Evolutionary conservation across 75 land plant species (phyloP), one percentile per base, ranked within the genome.

Genomic region (Ceratopteris richardii): DNA sequence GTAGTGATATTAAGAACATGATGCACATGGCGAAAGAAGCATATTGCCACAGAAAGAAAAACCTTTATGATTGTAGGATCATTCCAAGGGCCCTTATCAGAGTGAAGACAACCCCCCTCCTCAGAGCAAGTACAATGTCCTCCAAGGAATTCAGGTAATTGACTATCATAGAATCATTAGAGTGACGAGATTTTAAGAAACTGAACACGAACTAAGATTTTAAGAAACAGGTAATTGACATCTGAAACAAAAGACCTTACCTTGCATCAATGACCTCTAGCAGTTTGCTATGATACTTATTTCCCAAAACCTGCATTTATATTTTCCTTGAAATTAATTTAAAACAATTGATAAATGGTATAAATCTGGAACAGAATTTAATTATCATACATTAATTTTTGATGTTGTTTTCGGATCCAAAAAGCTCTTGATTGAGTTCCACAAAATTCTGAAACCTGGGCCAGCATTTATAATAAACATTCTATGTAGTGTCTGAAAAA

Each of bases 401-500:
- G 86, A 43, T 29, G 97, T 68, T 21, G 97, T 92, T 46, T 70
- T 80, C 0, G 97, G 95, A 71, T 92, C 96, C 30, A 92, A 68
- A 61, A 92, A 85, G 14, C 80, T 43, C 55, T 84, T 88, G 16
- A 92, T 78, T 0, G 86, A 77, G 63, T 64, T 84, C 96, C 98
- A 92, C 1, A 89, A 58, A 53, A 88, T 40, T 72, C 75, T 85
- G 57, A 92, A 92, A 12, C 90, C 96, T 61, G 84, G 76, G 41
- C 98, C 90, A 68, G 94, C 90, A 82, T 92, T 91, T 48, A 92
- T 78, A 28, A 89, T 89, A 58, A 81, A 89, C 96, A 92, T 89
- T 33, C 75, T 76, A 50, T 51, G 41, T 56, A 92, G 66, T 11
- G 98, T 92, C 98, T 92, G 80, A 70, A 76, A 20, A 14, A 14